Conservation (phyloP, 2,329 filamentous ascomycete genomes). For the Fusarium sp. region DNA sequence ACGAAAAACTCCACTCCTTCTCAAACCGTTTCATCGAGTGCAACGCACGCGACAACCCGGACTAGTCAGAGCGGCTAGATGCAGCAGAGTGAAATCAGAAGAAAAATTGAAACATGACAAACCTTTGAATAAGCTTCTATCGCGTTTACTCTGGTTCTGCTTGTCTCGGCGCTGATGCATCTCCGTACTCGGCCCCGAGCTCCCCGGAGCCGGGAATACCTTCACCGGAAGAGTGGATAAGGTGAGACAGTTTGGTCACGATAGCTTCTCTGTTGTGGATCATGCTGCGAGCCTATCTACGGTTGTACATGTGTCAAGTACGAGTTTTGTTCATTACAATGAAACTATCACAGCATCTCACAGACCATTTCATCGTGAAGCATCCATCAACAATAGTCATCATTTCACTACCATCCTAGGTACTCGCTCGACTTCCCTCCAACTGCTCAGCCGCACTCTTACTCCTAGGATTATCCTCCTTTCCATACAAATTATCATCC, state of each 20-base stretch:
- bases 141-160: background rate
- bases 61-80: background rate
- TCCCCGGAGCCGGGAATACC: conserved; percentile 22
- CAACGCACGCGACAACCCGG: background rate
- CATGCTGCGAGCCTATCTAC: background rate
- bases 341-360: background rate
- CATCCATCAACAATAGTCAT: background rate
- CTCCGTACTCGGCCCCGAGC: conserved; percentile 33
- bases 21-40: background rate
- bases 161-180: background rate
- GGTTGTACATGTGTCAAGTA: background rate
- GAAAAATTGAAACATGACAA: background rate
- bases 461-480: conserved; percentile 55
- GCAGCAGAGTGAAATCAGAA: background rate
- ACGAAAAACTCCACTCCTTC: background rate
- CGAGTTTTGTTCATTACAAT: background rate
- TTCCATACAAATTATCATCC: conserved; percentile 56
- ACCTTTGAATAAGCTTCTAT: background rate
- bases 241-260: background rate
- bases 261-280: background rate
- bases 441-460: conserved; percentile 55
- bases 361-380: background rate
- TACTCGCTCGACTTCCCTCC: conserved; percentile 51
- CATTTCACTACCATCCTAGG: background rate
- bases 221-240: background rate